A percentile compares a stretch with the other conserved stretches of the same genome.
Conservation (phyloP, 2,329 filamentous ascomycete species). For the Fusarium kyushuense region DNA sequence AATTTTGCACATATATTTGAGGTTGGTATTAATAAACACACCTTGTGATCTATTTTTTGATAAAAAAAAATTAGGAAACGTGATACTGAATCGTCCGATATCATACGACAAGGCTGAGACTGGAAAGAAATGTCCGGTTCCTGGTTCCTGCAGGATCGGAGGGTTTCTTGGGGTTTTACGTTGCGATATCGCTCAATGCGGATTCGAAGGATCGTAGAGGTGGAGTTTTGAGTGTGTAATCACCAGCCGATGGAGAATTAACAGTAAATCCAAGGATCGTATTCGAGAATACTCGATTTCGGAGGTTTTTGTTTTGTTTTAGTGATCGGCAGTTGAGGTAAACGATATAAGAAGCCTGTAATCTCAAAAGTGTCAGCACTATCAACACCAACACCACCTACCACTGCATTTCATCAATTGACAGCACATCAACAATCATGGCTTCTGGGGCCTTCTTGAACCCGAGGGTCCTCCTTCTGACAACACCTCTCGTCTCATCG, state of each 20-base stretch:
- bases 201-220: slow-evolving; percentile 12
- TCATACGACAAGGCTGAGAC: slow-evolving; percentile 24
- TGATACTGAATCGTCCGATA: neutral
- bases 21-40: neutral
- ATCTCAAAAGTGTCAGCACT: neutral
- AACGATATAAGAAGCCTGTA: slow-evolving; percentile 10
- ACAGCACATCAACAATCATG: slow-evolving; percentile 46
- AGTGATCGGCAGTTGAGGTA: neutral
- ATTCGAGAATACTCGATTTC: slow-evolving; percentile 2
- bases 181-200: neutral
- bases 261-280: neutral
- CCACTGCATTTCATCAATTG: neutral
- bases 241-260: slow-evolving; percentile 8
- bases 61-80: slow-evolving; percentile 17
- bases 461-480: slow-evolving; percentile 54
- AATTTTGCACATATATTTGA: too few relatives aligned
- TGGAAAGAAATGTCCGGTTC: neutral
- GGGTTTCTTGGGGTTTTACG: slow-evolving; percentile 31
- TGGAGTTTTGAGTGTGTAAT: slow-evolving; percentile 5
- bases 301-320: slow-evolving; percentile 24
- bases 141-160: slow-evolving; percentile 29
- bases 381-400: neutral
- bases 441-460: slow-evolving; percentile 55
- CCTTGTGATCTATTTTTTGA: neutral
- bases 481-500: slow-evolving; percentile 61